These are phyloP conservation scores for Tulasnella sp. DNA, from an alignment of 768 basidiomycete genomes.

Conservation along the genomic window DNA sequence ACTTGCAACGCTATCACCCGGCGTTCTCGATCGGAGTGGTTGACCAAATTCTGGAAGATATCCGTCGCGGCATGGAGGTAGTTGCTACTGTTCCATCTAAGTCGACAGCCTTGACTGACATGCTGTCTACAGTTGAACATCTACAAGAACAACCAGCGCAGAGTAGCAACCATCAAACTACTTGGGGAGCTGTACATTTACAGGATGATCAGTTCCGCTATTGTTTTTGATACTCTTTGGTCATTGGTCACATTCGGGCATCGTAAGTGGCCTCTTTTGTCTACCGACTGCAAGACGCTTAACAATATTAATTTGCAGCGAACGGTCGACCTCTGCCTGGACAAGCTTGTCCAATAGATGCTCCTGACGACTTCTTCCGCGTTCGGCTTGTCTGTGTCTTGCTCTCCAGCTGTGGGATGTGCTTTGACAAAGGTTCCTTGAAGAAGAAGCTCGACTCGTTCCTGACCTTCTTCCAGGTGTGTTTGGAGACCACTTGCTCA, in stretches of 20 bases:
- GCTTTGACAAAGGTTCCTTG: conserved; percentile 89
- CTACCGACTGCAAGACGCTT: conserved; percentile 12
- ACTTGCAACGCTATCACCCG: conserved; percentile 86
- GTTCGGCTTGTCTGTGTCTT: conserved; percentile 83
- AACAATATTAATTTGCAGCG: conserved; percentile 35
- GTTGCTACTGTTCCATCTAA: conserved; percentile 1
- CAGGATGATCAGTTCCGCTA: conserved; percentile 72
- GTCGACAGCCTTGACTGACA: neutral
- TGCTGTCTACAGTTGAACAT: conserved; percentile 48
- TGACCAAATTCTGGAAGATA: conserved; percentile 90
- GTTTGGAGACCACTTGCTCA: neutral
- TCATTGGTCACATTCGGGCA: conserved; percentile 91
- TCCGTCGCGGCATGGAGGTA: conserved; percentile 73
- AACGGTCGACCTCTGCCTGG: conserved; percentile 82
- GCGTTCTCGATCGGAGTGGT: conserved; percentile 80
- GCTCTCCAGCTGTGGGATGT: conserved; percentile 93
- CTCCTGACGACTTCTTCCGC: conserved; percentile 95
- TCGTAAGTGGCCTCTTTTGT: conserved; percentile 42
- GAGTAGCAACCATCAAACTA: conserved; percentile 86
- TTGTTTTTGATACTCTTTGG: conserved; percentile 93
- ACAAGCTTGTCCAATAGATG: conserved; percentile 64
- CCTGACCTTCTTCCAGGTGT: conserved; percentile 74
- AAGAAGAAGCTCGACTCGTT: conserved; percentile 91
- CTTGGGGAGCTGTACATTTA: conserved; percentile 97
- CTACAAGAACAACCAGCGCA: conserved; percentile 89